Base-by-base conservation (phyloP, 2,329 filamentous ascomycete genomes). In the Xylaria sp. region DNA sequence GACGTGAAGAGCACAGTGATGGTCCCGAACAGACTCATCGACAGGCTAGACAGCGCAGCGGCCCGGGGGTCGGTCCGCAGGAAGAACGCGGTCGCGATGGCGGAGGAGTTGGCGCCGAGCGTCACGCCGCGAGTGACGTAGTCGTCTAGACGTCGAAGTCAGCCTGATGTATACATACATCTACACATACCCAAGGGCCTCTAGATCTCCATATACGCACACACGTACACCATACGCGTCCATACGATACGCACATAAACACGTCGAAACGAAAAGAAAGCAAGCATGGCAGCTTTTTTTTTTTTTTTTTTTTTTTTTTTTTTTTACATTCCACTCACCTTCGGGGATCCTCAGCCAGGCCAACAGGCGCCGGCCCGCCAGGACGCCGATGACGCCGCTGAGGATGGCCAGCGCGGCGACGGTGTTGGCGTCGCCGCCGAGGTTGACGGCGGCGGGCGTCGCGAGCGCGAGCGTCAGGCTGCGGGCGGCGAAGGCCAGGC, bases 51-150 rank as follows among this genome's bases (percentile, higher is more conserved):
- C 46, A 86, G 70, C 17, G 84, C 82, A 1, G 83, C 84, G 5
- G 82, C 83, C 40, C 83, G 74, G 1, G 82, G 82, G 57, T 86
- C 83, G 1, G 78, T 79, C 2, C 76, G 72, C 2, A 86, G 67
- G 2, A 86, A 69, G 29, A 85, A 64, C 0, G 84, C 82, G 2
- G 83, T 86, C 1, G 77, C 82, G 38, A 86, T 81, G 5, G 83
- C 83, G 3, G 79, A 82, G 0, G 81, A 83, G 63, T 85, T 86
- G 1, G 79, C 80, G 3, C 83, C 83, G n/a, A 86, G 66, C 1
- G 82, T 82, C 3, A 87, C 81, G 8, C 84, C 83, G n/a, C 82
- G 72, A 1, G 82, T 85, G 29, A 86, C 82, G 56, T 86, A 87
- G 66, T 86, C 84, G 61, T 86, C 83, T 79, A 44, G 13, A 61